These are phyloP conservation scores for Globisporangium paddicum DNA, from an alignment of 352 stramenopile species.

Conservation along the genomic window DNA sequence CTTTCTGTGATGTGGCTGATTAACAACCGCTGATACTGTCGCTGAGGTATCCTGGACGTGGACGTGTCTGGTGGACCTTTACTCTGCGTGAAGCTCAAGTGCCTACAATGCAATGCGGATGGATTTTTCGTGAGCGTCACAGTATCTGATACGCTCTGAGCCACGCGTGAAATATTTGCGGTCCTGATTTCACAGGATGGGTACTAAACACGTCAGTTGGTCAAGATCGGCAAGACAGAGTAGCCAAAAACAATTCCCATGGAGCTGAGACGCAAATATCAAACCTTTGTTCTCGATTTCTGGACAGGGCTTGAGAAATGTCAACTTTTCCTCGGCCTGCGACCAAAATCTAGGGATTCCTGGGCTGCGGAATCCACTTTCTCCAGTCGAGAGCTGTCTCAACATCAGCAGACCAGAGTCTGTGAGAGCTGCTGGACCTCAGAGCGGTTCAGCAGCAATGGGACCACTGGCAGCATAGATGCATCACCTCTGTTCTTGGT, in stretches of 20 bases:
- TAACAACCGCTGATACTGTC: neutral
- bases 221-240: neutral
- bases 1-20: neutral
- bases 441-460: conserved; percentile 40
- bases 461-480: conserved; percentile 13
- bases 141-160: neutral
- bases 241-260: neutral
- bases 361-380: neutral
- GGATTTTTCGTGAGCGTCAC: neutral
- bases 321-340: neutral
- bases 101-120: neutral
- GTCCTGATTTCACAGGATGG: neutral
- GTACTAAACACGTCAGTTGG: neutral
- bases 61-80: neutral
- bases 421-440: conserved; percentile 42
- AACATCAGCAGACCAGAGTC: conserved; percentile 34
- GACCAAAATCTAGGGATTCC: neutral
- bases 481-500: conserved; percentile 1
- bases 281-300: neutral
- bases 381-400: neutral
- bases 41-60: neutral
- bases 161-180: neutral
- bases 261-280: neutral
- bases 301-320: neutral
- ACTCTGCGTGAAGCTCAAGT: neutral